phyloP scores from a whole-genome alignment of 768 basidiomycete species.

The Lentinula sp. region DNA sequence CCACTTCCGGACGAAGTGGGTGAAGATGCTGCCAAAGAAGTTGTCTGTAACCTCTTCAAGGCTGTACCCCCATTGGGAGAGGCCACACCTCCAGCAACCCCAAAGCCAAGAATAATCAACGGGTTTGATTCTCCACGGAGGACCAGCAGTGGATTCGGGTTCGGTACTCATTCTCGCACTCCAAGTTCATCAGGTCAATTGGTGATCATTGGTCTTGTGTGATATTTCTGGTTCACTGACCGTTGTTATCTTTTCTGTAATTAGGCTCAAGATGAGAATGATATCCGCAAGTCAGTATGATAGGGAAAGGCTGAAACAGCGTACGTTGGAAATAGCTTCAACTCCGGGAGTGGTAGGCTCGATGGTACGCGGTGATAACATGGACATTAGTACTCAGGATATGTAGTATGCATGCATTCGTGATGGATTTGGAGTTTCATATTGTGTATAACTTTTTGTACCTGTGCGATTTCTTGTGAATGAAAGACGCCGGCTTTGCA shows the following conservation, averaged over 20 bases:
- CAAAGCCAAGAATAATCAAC: background rate
- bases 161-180: background rate
- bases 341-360: background rate
- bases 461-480: too few species aligned
- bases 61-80: background rate
- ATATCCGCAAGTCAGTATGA: background rate
- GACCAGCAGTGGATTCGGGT: background rate
- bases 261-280: background rate
- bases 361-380: background rate
- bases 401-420: background rate
- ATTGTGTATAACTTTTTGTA: too few species aligned
- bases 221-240: background rate
- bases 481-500: too few species aligned
- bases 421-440: too few species aligned
- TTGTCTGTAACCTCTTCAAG: background rate
- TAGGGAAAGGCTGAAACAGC: background rate
- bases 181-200: conserved; percentile 1
- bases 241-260: background rate
- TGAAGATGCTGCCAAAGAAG: background rate
- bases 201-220: background rate
- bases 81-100: background rate
- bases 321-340: background rate
- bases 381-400: background rate
- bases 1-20: conserved; percentile 2
- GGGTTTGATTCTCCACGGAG: background rate